phyloP scores from a whole-genome alignment of 2,329 filamentous ascomycete species.

The Phyllosticta citrichinensis region DNA sequence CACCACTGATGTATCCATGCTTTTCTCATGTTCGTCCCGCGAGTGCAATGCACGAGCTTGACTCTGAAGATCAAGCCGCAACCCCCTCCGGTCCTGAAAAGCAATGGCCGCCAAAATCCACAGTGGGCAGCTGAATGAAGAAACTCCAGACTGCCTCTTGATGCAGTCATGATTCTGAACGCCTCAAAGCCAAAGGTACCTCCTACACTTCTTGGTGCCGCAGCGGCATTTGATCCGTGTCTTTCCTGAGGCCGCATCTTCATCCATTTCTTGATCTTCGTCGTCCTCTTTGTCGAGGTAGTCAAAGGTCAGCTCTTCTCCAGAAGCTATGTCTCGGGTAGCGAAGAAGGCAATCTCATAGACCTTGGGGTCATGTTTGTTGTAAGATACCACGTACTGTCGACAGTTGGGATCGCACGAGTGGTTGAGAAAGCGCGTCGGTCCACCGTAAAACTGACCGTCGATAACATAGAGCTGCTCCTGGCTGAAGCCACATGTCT shows the following conservation, averaged over 20 bases:
- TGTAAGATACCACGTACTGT: conserved; percentile 70
- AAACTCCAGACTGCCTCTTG: too few relatives aligned
- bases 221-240: conserved; percentile 39
- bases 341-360: conserved; percentile 74
- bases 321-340: conserved; percentile 51
- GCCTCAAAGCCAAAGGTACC: conserved; percentile 51
- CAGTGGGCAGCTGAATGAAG: too few relatives aligned
- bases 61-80: too few relatives aligned
- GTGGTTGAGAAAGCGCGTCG: conserved; percentile 76
- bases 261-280: conserved; percentile 19
- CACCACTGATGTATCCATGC: too few relatives aligned
- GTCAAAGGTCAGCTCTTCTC: conserved; percentile 69
- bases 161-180: too few relatives aligned
- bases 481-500: conserved; percentile 42
- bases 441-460: conserved; percentile 68
- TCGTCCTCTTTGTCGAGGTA: conserved; percentile 57
- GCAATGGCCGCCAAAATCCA: too few relatives aligned
- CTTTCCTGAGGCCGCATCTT: conserved; percentile 36
- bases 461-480: conserved; percentile 39
- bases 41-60: too few relatives aligned
- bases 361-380: conserved; percentile 62
- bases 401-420: conserved; percentile 69
- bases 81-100: too few relatives aligned
- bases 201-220: conserved; percentile 55
- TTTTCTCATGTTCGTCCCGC: too few relatives aligned